Base-by-base conservation (phyloP, 2,329 filamentous ascomycete species). In the Diaporthe nobilis region DNA sequence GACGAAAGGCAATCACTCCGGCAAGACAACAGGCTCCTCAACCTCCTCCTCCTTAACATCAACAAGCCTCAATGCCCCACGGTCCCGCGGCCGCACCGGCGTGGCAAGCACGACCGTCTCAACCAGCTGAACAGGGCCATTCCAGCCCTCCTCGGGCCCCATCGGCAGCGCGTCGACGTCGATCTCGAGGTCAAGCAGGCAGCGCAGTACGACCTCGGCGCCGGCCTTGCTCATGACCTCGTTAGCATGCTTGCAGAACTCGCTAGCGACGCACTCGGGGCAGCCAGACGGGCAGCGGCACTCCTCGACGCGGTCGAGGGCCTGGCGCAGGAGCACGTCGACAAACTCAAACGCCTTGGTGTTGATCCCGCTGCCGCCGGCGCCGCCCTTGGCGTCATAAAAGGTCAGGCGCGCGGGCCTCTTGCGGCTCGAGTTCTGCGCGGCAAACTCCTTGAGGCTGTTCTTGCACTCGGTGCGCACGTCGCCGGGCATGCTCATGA, bases 381-480 rank as follows among this genome's bases (percentile, higher is more conserved):
- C 90, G 0, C 96, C 96, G 10, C 97, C 97, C 84, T 98, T 98
- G 3, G 95, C 93, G 82, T 98, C 97, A 84, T 98, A 99, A 81
- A 99, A 98, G 0, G 95, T 98, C 65, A 99, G 85, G 0, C 97
- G 88, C 0, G 95, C 97, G 0, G 96, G 97, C 5, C 97, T 89
- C 85, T 98, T 98, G 42, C 96, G 90, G 39, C 86, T 85, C 0
- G 91, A 92, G 80, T 94, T 91, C 72, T 88, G 86, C 79, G 91
- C 91, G 0, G 94, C 92, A 77, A 98, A 95, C 84, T 98, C 96
- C 83, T 98, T 98, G 76, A 94, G 87, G 2, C 93, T 92, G 75
- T 93, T 91, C 86, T 98, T 98, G 84, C 97, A 98, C 84, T 98
- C 97, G 0, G 97, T 98, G 57, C 95, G 91, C 20, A 99, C 95